Base-by-base conservation (phyloP, 2,329 filamentous ascomycete species). In the Botrytis galanthina region DNA sequence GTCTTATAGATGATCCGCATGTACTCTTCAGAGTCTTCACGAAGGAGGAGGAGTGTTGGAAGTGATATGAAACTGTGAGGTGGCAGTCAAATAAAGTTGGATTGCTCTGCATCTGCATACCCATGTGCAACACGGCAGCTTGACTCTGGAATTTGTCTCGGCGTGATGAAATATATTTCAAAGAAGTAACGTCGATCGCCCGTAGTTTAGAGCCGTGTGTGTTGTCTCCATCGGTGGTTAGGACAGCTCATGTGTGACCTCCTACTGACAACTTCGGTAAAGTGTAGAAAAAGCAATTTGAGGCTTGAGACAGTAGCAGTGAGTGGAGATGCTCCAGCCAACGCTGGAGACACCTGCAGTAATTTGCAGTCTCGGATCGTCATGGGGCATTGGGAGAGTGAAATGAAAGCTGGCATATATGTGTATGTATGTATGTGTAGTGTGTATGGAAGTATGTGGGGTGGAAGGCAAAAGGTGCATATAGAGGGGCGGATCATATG, bases 111-210 rank as follows among this genome's bases (percentile, higher is more conserved):
- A 77, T 80, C 78, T 81, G 79, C 80, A 76, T 75, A 73, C 74
- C 76, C 75, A 77, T 77, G 79, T 77, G 79, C 78, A 81, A 78
- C 76, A 79, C 78, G 77, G 79, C 77, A 80, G 74, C 78, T 78
- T 78, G 76, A 76, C 73, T 74, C 57, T 75, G 78, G 73, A 75
- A 78, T 73, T 57, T 78, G 79, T 80, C 79, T 81, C 80, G 80
- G 80, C 77, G 79, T 78, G 75, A 76, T 81, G 80, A 74, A 77
- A 73, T 76, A 60, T 72, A 57, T 62, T 60, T 46, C 44, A 70
- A 78, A 80, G 79, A 79, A 81, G 79, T 79, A 79, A 79, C 77
- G 78, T 80, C 78, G 77, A 80, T 79, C 79, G 78, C 61, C 78
- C 77, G 77, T 78, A 77, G 76, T 67, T 77, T 77, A 75, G 75